These are phyloP conservation scores for Penstemon eatonii DNA, from an alignment of 257 asterid species.

Conservation along the genomic window DNA sequence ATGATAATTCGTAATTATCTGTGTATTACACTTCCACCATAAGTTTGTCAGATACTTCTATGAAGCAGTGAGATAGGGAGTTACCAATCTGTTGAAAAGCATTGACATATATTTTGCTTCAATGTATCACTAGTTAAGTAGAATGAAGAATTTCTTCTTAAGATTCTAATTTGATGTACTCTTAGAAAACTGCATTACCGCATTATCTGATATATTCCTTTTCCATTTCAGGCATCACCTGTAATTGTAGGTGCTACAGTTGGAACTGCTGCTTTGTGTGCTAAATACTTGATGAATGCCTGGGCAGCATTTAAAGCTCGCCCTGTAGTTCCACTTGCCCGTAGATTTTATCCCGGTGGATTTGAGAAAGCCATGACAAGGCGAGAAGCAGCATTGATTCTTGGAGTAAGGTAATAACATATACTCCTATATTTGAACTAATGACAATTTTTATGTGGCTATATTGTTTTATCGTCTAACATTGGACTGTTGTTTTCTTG, in stretches of 20 bases:
- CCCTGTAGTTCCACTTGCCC: constrained; percentile 42
- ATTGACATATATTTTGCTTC: no score
- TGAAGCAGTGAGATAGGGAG: no score
- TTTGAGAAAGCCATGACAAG: constrained; percentile 64
- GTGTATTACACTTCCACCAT: no score
- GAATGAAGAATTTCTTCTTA: no score
- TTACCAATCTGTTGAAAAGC: no score
- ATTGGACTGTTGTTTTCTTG: background rate
- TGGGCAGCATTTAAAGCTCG: constrained; percentile 55
- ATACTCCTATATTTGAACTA: background rate
- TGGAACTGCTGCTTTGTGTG: constrained; percentile 67
- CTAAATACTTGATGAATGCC: constrained; percentile 50
- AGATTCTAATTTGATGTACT: background rate
- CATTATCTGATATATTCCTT: background rate
- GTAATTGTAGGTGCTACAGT: constrained; percentile 45
- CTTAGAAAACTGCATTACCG: background rate
- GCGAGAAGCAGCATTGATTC: constrained; percentile 78
- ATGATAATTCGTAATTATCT: no score
- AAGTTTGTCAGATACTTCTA: no score
- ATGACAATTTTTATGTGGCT: background rate
- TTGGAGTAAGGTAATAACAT: constrained; percentile 61
- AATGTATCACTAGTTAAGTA: no score
- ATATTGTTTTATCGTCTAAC: background rate
- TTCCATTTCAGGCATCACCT: constrained; percentile 44
- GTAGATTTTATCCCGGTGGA: constrained; percentile 71